phyloP scores from a whole-genome alignment of 176 grass and related monocot genomes.

The Musa beccarii region DNA sequence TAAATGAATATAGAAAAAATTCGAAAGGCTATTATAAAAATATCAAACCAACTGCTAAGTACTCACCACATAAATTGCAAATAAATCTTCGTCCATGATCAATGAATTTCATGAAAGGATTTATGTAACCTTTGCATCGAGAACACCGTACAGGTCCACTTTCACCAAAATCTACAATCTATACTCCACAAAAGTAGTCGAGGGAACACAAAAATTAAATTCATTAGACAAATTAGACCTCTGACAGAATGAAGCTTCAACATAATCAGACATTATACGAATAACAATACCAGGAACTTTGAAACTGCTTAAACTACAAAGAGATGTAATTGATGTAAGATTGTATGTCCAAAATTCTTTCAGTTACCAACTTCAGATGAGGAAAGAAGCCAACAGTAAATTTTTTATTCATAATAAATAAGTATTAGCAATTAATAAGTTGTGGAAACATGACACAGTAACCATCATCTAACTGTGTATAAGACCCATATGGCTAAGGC shows the following conservation, averaged over 20 bases:
- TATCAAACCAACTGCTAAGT: constrained; percentile 3
- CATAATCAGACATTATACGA: not conserved
- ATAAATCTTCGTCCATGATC: constrained; percentile 70
- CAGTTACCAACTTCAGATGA: not conserved
- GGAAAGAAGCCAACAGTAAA: not conserved
- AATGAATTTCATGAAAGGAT: constrained; percentile 88
- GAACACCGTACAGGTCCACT: constrained; percentile 77
- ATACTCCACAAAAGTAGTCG: constrained; percentile 17
- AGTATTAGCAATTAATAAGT: not conserved
- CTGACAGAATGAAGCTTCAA: not conserved
- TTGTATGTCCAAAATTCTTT: not conserved
- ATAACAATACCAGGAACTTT: not conserved
- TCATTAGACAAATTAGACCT: not conserved
- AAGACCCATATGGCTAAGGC: not conserved
- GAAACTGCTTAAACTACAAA: not conserved
- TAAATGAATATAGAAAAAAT: not conserved
- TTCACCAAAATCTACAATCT: constrained; percentile 89
- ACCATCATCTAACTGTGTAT: not conserved
- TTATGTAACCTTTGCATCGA: constrained; percentile 88
- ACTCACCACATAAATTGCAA: constrained; percentile 75
- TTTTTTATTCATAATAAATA: not conserved
- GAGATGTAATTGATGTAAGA: not conserved
- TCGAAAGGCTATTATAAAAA: not conserved
- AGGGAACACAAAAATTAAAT: constrained; percentile 16
- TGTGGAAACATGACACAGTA: not conserved